Evolutionary conservation across 108 stramenopile species (phyloP), one percentile per base, ranked within the genome.

Genomic region (Epithemia pelagica): DNA sequence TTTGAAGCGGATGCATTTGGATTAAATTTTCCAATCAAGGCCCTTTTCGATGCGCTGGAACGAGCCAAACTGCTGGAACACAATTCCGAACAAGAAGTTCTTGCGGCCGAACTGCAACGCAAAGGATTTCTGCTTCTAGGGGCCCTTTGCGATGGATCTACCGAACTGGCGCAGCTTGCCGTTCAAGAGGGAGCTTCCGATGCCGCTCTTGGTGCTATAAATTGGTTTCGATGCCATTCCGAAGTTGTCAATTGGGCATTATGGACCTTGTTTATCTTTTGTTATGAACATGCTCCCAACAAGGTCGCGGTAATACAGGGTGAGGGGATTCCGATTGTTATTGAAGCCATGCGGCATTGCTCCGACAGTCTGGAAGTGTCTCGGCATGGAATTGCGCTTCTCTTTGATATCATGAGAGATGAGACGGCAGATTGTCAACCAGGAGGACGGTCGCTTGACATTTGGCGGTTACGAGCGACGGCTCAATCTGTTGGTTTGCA

Each of bases 201-300:
- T 28, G 30, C 67, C 30, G 75, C 82, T 22, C 52, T 81, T 19
- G 71, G 80, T 59, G 68, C 76, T 26, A 73, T 71, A 21, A 69
- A 80, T 54, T 85, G 84, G 84, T 85, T 68, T 58, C 66, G 84
- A 31, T 65, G 67, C 30, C 84, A 85, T 53, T 70, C 72, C 54
- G 81, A 80, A 7, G 79, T 85, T 37, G 66, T 60, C 25, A 82
- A 80, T 56, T 85, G 84, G 84, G 60, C 72, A 28, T 61, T 85
- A 27, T 85, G 84, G 84, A 76, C 84, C 1, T 66, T 76, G 18
- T 85, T 85, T 30, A 71, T 60, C 2, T 46, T 85, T 31, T 80
- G 78, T 54, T 82, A 75, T 32, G 81, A 82, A 2, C 55, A 82
- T 31, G 24, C 60, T 2, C 66, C 31, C 0, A 77, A 74, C 64